Evolutionary conservation across 106 monocot genomes (phyloP).

Genomic region (Agapanthus africanus): DNA sequence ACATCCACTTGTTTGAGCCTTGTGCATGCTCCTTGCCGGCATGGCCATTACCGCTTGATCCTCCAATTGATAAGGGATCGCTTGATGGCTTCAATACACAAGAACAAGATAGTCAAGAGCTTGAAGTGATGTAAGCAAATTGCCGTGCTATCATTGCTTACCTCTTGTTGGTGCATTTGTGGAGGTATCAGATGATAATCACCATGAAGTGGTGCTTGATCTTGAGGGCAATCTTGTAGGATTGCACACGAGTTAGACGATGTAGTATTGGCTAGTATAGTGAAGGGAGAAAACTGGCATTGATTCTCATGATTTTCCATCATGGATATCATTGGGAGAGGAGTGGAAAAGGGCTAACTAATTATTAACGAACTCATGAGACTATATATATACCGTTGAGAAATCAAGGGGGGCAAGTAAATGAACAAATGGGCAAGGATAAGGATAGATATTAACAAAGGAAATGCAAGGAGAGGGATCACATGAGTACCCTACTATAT

Average conservation of each 20-base stretch:
- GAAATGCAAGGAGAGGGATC: background rate
- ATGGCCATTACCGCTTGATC: background rate
- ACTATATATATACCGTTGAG: slow-evolving; percentile 1
- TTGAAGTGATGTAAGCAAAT: background rate
- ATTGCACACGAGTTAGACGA: background rate
- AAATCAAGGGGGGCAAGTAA: background rate
- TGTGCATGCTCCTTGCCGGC: background rate
- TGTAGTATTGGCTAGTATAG: slow-evolving; percentile 1
- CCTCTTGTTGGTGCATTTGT: slow-evolving; percentile 9
- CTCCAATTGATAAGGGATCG: background rate
- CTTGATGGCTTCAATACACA: background rate
- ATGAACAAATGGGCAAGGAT: background rate
- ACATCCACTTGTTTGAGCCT: slow-evolving; percentile 11
- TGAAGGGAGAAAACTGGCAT: background rate
- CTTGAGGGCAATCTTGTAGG: background rate
- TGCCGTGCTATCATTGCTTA: background rate
- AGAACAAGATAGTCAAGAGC: background rate
- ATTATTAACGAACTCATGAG: background rate
- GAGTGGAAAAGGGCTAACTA: background rate
- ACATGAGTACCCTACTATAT: background rate
- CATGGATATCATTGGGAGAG: background rate
- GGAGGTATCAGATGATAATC: background rate
- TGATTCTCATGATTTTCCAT: slow-evolving; percentile 14
- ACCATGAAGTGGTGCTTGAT: too few species aligned
- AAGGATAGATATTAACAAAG: background rate